A percentile compares a stretch with the other conserved stretches of the same genome.
These are phyloP conservation scores for Diaporthe sp. DNA, from an alignment of 2,329 filamentous ascomycete species.

Conservation along the genomic window DNA sequence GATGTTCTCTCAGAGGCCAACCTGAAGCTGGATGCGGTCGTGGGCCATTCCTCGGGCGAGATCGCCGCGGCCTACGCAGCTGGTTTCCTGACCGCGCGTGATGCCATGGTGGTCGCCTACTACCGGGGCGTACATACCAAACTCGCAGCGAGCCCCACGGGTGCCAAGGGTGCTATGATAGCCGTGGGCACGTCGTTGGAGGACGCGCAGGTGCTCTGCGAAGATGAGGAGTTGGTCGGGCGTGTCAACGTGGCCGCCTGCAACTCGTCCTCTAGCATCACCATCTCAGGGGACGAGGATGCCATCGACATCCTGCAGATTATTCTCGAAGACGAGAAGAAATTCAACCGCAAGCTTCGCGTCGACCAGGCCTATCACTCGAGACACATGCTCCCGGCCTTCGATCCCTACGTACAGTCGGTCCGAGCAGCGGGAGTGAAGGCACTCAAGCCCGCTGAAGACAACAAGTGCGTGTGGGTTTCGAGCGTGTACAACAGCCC, in stretches of 20 bases:
- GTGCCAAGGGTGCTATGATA: constrained; percentile 37
- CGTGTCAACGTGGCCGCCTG: constrained; percentile 45
- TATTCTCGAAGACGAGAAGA: constrained; percentile 45
- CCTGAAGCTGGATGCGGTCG: constrained; percentile 45
- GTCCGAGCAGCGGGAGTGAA: no score
- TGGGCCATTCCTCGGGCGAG: constrained; percentile 48
- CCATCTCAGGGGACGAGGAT: constrained; percentile 47
- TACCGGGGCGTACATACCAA: constrained; percentile 38
- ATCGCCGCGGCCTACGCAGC: constrained; percentile 36
- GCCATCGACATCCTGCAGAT: constrained; percentile 47
- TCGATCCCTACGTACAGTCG: no score
- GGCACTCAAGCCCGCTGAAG: no score
- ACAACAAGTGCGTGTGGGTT: no score
- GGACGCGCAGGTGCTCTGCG: constrained; percentile 40
- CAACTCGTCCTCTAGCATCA: constrained; percentile 48
- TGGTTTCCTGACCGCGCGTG: background rate
- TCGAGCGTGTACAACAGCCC: no score
- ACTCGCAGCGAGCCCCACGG: background rate
- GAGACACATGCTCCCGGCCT: constrained; percentile 50
- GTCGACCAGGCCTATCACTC: constrained; percentile 51
- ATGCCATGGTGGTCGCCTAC: constrained; percentile 47
- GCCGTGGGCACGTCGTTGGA: background rate
- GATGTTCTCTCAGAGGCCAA: constrained; percentile 48
- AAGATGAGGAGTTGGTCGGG: constrained; percentile 43
- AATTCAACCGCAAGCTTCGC: constrained; percentile 47